Percentiles rank a stretch among this genome's conserved stretches.
Conservation (phyloP, 148 eudicot genomes). For the Vaccinium darrowii region DNA sequence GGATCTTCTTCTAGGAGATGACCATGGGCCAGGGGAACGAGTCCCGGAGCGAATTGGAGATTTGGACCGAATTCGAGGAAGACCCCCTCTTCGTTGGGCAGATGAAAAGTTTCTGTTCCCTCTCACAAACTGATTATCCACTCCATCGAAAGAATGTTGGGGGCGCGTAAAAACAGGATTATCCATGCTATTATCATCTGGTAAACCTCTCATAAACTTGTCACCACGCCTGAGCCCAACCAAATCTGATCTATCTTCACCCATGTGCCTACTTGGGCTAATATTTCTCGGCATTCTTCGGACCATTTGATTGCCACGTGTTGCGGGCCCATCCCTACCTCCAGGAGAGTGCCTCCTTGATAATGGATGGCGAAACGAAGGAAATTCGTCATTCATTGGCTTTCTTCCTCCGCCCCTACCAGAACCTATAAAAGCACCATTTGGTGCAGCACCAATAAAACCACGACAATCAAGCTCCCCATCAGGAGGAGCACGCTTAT, state of each 20-base stretch:
- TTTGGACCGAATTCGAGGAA: conserved; percentile 31
- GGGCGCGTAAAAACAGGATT: conserved; percentile 23
- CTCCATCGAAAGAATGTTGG: conserved; percentile 25
- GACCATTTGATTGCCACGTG: conserved; percentile 26
- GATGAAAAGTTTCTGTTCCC: conserved; percentile 33
- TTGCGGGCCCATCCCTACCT: conserved; percentile 27
- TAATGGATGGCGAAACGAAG: conserved; percentile 25
- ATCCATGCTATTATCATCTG: conserved; percentile 23
- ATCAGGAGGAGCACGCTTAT: conserved; percentile 29
- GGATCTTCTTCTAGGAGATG: conserved; percentile 42
- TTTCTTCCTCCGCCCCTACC: conserved; percentile 30
- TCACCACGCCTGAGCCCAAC: conserved; percentile 26
- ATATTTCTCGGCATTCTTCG: conserved; percentile 30
- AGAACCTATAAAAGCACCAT: conserved; percentile 18
- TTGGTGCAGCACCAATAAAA: conserved; percentile 16
- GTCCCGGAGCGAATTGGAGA: conserved; percentile 37
- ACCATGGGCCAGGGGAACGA: conserved; percentile 37
- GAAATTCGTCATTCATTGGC: conserved; percentile 27
- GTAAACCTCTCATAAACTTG: conserved; percentile 32
- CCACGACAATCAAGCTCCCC: conserved; percentile 28
- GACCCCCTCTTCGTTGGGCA: conserved; percentile 24
- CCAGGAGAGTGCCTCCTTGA: conserved; percentile 35
- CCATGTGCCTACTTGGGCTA: conserved; percentile 21
- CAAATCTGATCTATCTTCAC: conserved; percentile 24
- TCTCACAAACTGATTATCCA: conserved; percentile 23